Percentiles rank a stretch among this genome's conserved stretches.
These are phyloP conservation scores for Solanum rostratum DNA, from an alignment of 257 asterid species.

Conservation along the genomic window DNA sequence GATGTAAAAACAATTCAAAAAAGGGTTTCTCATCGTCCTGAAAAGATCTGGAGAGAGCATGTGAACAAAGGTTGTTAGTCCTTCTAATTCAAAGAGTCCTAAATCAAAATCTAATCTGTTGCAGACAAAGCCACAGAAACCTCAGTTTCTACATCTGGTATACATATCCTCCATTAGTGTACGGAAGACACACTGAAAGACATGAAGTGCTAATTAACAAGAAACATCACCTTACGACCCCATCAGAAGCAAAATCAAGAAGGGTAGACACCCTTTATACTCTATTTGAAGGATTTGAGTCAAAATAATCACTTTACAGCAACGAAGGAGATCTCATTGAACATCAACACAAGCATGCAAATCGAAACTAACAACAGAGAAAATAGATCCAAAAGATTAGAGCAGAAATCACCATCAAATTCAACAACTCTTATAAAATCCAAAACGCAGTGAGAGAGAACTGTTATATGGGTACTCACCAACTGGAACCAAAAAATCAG, in stretches of 20 bases:
- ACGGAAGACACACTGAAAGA: neutral
- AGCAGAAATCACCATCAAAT: neutral
- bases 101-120: neutral
- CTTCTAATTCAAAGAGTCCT: neutral
- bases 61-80: neutral
- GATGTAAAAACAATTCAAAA: neutral
- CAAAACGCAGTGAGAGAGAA: neutral
- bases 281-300: neutral
- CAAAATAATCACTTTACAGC: neutral
- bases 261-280: neutral
- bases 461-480: neutral
- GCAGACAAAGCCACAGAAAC: neutral
- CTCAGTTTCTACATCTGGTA: neutral
- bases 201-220: neutral
- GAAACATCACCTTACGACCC: neutral
- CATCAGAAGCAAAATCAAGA: neutral
- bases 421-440: neutral
- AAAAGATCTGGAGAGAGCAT: neutral
- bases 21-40: neutral
- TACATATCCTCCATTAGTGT: neutral
- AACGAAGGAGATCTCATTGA: neutral
- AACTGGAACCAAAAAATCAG: neutral
- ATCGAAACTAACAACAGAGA: neutral
- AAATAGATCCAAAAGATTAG: neutral
- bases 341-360: neutral